These are phyloP conservation scores for Xylaria sp. DNA, from an alignment of 2,329 filamentous ascomycete genomes.

Conservation along the genomic window DNA sequence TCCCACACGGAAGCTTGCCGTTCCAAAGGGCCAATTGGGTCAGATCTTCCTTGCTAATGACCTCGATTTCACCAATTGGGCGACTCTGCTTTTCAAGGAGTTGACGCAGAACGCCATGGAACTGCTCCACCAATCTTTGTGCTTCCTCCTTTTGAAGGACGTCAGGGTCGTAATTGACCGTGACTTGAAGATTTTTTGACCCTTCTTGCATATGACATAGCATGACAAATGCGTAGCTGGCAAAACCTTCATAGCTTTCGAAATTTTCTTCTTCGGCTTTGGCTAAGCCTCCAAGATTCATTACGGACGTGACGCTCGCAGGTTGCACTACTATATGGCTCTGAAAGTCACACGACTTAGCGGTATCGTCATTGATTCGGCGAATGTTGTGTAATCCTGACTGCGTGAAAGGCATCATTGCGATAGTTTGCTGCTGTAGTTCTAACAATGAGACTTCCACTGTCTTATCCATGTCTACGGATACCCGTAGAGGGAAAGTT, in stretches of 20 bases:
- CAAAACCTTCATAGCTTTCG: conserved; percentile 4
- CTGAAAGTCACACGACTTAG: conserved; percentile 14
- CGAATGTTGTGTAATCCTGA: conserved; percentile 16
- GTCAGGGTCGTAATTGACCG: neutral
- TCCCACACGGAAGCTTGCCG: neutral
- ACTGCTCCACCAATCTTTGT: conserved; percentile 9
- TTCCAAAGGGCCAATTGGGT: conserved; percentile 9
- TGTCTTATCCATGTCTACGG: neutral
- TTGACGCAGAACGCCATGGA: conserved; percentile 8
- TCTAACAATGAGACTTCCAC: neutral
- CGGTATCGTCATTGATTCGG: conserved; percentile 6
- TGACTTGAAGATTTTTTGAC: neutral
- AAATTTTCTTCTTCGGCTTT: neutral
- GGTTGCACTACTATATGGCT: conserved; percentile 12
- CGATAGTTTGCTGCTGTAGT: conserved; percentile 7
- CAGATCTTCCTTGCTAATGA: conserved; percentile 16
- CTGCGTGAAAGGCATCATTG: conserved; percentile 4
- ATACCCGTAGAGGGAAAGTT: conserved; percentile 15
- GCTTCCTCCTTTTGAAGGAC: neutral
- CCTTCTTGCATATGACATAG: conserved; percentile 3
- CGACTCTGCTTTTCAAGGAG: neutral
- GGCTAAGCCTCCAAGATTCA: neutral
- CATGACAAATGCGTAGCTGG: conserved; percentile 12
- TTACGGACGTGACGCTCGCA: neutral
- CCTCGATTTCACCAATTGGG: neutral